Conservation (phyloP, 768 basidiomycete species). For the Rhodotorula toruloides region DNA sequence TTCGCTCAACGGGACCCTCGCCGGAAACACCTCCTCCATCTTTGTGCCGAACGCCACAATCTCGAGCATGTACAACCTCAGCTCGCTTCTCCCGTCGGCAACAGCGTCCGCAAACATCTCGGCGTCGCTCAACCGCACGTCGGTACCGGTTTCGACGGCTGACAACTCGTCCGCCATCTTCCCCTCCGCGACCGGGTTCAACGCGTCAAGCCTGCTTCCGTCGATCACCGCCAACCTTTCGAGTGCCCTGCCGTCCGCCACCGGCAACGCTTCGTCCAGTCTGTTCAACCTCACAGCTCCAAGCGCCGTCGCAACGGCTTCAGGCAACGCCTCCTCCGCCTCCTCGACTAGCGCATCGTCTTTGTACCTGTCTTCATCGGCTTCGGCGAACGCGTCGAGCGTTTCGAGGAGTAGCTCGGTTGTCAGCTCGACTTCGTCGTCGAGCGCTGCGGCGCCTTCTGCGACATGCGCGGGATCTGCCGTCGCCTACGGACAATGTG, state of each 20-base stretch:
- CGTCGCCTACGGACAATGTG: too few species aligned
- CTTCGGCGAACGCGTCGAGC: not conserved
- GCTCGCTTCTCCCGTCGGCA: not conserved
- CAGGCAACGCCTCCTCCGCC: not conserved
- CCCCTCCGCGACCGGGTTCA: not conserved
- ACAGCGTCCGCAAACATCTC: constrained; percentile 3
- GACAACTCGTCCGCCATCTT: not conserved
- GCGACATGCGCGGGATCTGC: too few species aligned
- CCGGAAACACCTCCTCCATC: constrained; percentile 7
- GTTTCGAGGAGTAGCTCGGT: too few species aligned
- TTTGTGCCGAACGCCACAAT: not conserved
- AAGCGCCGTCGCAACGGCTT: not conserved
- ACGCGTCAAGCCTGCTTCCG: not conserved
- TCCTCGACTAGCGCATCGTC: not conserved
- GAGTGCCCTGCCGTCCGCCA: not conserved
- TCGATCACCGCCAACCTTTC: not conserved
- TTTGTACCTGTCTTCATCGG: too few species aligned
- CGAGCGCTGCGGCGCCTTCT: not conserved
- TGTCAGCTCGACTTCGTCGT: too few species aligned
- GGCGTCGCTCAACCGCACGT: constrained; percentile 2
- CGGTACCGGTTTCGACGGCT: too few species aligned
- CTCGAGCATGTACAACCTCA: not conserved
- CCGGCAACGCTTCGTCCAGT: not conserved
- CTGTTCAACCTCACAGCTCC: constrained; percentile 2
- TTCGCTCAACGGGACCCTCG: constrained; percentile 3